Evolutionary conservation across 768 basidiomycete genomes (phyloP).

Genomic region (Amylocystis lapponica): DNA sequence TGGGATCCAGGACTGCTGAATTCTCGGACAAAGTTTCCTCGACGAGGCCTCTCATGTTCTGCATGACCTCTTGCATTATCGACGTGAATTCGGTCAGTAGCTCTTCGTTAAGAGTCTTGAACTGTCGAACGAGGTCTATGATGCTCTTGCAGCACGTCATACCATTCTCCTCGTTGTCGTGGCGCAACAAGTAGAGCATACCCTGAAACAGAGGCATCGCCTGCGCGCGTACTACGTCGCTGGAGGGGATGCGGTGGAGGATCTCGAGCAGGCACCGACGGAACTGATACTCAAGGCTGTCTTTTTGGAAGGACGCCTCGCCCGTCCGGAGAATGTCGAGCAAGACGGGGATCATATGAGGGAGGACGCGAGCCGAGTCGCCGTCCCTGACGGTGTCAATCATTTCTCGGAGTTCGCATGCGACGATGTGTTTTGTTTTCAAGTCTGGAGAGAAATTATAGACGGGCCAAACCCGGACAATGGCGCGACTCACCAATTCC

Average conservation of each 20-base stretch:
- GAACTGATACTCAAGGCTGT: constrained; percentile 70
- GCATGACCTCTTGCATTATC: constrained; percentile 73
- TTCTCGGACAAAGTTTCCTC: constrained; percentile 69
- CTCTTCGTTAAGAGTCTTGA: constrained; percentile 67
- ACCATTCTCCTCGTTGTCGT: constrained; percentile 97
- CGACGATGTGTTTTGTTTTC: constrained; percentile 62
- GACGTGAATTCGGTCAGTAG: constrained; percentile 73
- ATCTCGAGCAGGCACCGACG: constrained; percentile 86
- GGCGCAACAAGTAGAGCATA: constrained; percentile 76
- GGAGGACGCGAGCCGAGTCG: constrained; percentile 64
- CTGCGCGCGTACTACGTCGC: constrained; percentile 71
- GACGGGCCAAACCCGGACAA: neutral
- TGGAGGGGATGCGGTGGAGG: constrained; percentile 78
- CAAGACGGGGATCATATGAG: constrained; percentile 67
- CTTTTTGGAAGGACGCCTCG: constrained; percentile 61
- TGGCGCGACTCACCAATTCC: constrained; percentile 46
- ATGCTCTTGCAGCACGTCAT: constrained; percentile 85
- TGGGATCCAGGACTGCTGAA: constrained; percentile 49
- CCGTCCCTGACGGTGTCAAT: constrained; percentile 74
- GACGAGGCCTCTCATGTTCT: constrained; percentile 67
- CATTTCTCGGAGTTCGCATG: constrained; percentile 75
- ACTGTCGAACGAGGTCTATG: constrained; percentile 80
- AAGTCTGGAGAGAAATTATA: constrained; percentile 42
- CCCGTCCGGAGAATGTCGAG: constrained; percentile 67
- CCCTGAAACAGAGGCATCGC: constrained; percentile 64